Evolutionary conservation across 768 basidiomycete genomes (phyloP), one percentile per base, ranked within the genome.

Genomic region (Termitomyces eurrhizus): DNA sequence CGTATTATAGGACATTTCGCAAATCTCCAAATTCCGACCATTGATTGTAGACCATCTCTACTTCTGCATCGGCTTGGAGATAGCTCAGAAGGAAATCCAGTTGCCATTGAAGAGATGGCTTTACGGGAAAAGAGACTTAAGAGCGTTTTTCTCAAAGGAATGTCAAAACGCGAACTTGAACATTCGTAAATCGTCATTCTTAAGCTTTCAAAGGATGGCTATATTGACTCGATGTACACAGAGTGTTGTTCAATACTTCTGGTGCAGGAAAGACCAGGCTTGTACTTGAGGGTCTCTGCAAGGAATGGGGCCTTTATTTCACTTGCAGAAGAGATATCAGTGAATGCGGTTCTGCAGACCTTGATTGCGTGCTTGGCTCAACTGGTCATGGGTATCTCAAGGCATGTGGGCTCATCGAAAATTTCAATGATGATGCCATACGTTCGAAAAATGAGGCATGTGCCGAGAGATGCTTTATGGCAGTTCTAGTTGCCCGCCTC

Each of bases 261-360:
- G 50, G 50, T 5, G 50, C 50, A 13, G 50, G 50, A 8, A 51
- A 51, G 50, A 51, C 50, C n/a, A 51, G 50, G 18, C 48, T 58
- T 13, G 26, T 50, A 11, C 46, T 58, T 13, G 57, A 51, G 8
- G 57, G 57, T 7, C 56, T 57, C 29, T 57, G 56, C 56, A n/a
- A 33, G 6, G 9, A 57, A n/a, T 57, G 33, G 33, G 56, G 56
- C 5, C 37, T 57, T 26, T 58, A 49, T n/a, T 37, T 58, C 37
- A 58, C 48, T 26, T 58, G 57, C 24, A 24, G 11, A 18, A 50
- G 36, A 13, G 14, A 7, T 4, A 6, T 50, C 16, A 41, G 49
- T 58, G 57, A 58, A 50, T 49, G 57, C 42, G 48, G 57, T 16
- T 58, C 57, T 5, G 14, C 33, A 5, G 57, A 58, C 48, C 24